phyloP scores from a whole-genome alignment of 2,329 filamentous ascomycete species.

The Seiridium cupressi region DNA sequence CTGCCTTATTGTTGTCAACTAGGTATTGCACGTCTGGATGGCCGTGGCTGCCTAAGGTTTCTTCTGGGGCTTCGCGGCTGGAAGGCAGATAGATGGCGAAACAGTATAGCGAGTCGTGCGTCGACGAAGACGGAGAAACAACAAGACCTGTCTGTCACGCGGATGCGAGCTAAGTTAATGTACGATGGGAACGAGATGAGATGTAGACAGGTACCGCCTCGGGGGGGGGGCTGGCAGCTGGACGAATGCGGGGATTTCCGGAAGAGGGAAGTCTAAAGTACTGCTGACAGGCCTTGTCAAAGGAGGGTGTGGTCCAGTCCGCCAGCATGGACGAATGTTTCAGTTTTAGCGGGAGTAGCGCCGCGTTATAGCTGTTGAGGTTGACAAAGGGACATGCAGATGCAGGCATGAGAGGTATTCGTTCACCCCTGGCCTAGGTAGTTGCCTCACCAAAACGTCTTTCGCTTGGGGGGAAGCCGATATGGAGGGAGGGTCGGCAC shows the following conservation, averaged over 20 bases:
- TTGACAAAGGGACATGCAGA: background rate
- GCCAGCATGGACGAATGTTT: background rate
- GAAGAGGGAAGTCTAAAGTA: conserved; percentile 2
- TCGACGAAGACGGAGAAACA: background rate
- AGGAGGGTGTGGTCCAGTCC: background rate
- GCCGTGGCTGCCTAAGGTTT: background rate
- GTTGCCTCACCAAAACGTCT: background rate
- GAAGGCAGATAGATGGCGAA: background rate
- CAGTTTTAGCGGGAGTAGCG: conserved; percentile 2
- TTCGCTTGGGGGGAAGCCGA: background rate
- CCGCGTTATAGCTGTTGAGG: background rate
- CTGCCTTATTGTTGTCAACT: background rate
- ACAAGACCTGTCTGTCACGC: background rate
- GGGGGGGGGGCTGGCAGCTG: background rate
- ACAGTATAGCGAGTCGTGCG: background rate
- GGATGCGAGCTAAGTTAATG: conserved; percentile 1
- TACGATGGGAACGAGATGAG: background rate
- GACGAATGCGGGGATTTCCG: conserved; percentile 6
- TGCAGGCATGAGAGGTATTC: background rate
- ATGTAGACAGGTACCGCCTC: background rate
- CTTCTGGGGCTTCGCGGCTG: background rate
- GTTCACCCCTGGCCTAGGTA: background rate
- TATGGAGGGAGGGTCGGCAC: background rate
- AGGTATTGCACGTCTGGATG: background rate
- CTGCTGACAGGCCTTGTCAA: background rate